Evolutionary conservation across 1,139 yeast species (phyloP), one percentile per base, ranked within the genome.

Genomic region (Blastobotrys illinoisensis): DNA sequence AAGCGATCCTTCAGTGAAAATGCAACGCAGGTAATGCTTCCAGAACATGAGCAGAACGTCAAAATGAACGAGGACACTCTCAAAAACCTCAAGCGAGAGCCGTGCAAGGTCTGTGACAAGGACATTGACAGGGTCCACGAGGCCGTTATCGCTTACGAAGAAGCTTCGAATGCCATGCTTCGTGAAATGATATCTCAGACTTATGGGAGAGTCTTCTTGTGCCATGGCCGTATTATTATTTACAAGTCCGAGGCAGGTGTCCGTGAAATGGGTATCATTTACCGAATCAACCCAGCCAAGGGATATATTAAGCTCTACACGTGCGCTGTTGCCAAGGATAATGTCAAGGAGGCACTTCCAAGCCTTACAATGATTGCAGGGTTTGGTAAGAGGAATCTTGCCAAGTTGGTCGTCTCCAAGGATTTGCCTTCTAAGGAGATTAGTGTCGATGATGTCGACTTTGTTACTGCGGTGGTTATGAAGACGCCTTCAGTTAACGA

Each of bases 1-100:
- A 91, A 91, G 67, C 88, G 95, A 62, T 89, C 97, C 0, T 93
- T 93, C 69, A 83, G 96, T 72, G 99, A 93, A 68, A 91, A 93
- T 66, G 79, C 91, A 0, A 79, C 93, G 1, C 98, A 93, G 66
- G 83, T 89, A 0, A 72, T 91, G 63, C 74, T 90, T 52, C 98
- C 98, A 0, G 96, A 90, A 62, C 95, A 88, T 65, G 88, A 89
- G 67, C 78, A 79, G 65, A 79, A 79, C 60, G 82, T 88, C 40
- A 78, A 80, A 47, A 70, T 72, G 49, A 74, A 85, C 46, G 79
- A 81, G 48, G 76, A 72, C 19, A 73, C 81, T 46, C 69, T 88
- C 54, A 70, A 68, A 6, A 63, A 64, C 1, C 58, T 80, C 44
- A 67, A 76, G n/a, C 68, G 77, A 13, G 75, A 74, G 23, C 70